Conservation (phyloP, 306 rosid genomes). For the Pueraria montana region DNA sequence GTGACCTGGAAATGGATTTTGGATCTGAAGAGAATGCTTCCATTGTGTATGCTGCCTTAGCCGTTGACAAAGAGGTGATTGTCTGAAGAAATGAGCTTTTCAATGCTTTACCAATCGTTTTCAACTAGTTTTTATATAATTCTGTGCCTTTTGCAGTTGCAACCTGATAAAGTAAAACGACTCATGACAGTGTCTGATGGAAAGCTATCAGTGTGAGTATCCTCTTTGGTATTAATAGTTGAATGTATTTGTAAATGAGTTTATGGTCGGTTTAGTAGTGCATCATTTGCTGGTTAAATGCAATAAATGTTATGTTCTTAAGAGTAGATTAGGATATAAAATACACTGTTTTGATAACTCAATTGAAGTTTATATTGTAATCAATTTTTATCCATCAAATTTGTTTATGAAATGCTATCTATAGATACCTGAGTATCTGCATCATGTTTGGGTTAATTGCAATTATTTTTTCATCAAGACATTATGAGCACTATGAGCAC, state of each 20-base stretch:
- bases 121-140: slow-evolving; percentile 11
- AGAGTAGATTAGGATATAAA: background rate
- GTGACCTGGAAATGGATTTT: slow-evolving; percentile 85
- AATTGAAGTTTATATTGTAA: background rate
- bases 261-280: background rate
- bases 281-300: slow-evolving; percentile 16
- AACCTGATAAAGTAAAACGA: slow-evolving; percentile 91
- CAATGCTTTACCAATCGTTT: slow-evolving; percentile 22
- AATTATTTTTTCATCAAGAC: background rate
- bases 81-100: slow-evolving; percentile 25
- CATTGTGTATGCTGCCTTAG: slow-evolving; percentile 70
- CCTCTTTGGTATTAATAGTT: slow-evolving; percentile 16
- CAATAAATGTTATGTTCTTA: background rate
- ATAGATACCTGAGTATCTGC: slow-evolving; percentile 10
- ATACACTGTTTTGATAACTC: slow-evolving; percentile 8
- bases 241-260: background rate
- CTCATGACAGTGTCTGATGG: slow-evolving; percentile 70
- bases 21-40: slow-evolving; percentile 78
- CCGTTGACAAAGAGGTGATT: slow-evolving; percentile 78
- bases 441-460: slow-evolving; percentile 31
- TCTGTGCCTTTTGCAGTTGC: slow-evolving; percentile 60
- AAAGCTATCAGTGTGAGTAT: slow-evolving; percentile 77
- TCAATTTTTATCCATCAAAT: slow-evolving; percentile 15
- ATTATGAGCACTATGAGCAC: background rate
- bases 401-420: background rate